These are phyloP conservation scores for Linum lewisii DNA, from an alignment of 345 rosid species.

Conservation along the genomic window DNA sequence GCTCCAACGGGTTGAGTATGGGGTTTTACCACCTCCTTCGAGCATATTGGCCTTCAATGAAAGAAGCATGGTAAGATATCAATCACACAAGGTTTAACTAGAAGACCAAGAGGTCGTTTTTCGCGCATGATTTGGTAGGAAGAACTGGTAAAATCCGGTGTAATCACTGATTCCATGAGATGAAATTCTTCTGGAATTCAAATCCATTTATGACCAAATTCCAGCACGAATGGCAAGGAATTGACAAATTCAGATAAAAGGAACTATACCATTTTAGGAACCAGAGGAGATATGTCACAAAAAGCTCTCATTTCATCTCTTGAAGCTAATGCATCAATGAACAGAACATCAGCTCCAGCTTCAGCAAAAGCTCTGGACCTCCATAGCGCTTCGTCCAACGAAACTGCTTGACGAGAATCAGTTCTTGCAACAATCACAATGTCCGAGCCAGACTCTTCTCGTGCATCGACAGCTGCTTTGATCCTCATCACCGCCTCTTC, in stretches of 20 bases:
- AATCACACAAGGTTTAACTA: not conserved
- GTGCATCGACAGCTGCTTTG: constrained; percentile 83
- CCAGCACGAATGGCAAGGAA: too few relatives aligned
- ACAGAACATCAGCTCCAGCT: constrained; percentile 91
- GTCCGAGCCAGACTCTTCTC: constrained; percentile 63
- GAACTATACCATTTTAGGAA: constrained; percentile 72
- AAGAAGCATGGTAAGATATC: constrained; percentile 2
- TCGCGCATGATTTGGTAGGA: too few relatives aligned
- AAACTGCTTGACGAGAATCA: constrained; percentile 74
- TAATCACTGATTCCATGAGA: too few relatives aligned
- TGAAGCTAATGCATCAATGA: constrained; percentile 63
- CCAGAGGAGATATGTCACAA: constrained; percentile 60
- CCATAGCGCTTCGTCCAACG: constrained; percentile 70
- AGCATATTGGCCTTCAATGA: constrained; percentile 63
- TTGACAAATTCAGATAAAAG: constrained; percentile 1
- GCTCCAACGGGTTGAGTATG: constrained; percentile 59
- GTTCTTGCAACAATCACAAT: constrained; percentile 79
- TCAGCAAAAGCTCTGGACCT: constrained; percentile 88
- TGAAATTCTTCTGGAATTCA: too few relatives aligned
- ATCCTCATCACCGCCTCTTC: constrained; percentile 78
- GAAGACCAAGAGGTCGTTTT: too few relatives aligned
- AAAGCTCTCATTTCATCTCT: constrained; percentile 93
- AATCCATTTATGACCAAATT: too few relatives aligned
- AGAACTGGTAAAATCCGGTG: too few relatives aligned
- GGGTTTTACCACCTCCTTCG: constrained; percentile 93